phyloP scores from a whole-genome alignment of 2,329 filamentous ascomycete species.

The Alternaria metachromatica region DNA sequence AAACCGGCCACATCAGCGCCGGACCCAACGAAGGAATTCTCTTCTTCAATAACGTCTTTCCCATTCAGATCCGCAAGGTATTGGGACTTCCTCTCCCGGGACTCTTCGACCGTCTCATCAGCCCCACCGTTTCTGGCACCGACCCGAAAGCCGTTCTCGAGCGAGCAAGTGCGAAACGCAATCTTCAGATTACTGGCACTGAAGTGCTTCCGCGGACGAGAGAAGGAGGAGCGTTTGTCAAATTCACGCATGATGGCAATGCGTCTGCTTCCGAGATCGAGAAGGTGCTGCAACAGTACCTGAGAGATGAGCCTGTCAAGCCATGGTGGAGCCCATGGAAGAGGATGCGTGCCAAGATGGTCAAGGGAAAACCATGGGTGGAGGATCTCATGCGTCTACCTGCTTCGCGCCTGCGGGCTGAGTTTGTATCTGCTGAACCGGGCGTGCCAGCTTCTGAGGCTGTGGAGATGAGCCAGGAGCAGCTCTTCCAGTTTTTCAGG shows the following conservation, averaged over 20 bases:
- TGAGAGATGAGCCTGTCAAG: conserved; percentile 74
- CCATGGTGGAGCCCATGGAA: conserved; percentile 92
- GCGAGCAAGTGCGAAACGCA: conserved; percentile 66
- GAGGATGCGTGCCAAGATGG: conserved; percentile 73
- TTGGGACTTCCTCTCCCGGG: conserved; percentile 61
- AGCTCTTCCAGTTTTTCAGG: conserved; percentile 84
- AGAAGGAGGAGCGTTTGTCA: conserved; percentile 93
- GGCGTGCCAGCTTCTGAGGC: conserved; percentile 74
- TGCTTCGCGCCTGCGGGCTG: conserved; percentile 75
- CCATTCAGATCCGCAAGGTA: conserved; percentile 73
- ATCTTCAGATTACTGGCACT: conserved; percentile 71
- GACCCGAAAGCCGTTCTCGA: conserved; percentile 62
- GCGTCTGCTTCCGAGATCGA: conserved; percentile 63
- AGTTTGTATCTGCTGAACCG: conserved; percentile 78
- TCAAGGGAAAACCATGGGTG: conserved; percentile 88
- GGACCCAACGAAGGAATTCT: conserved; percentile 79
- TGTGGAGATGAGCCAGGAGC: conserved; percentile 83
- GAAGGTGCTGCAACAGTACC: conserved; percentile 65
- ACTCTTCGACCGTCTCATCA: conserved; percentile 60
- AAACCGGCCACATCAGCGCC: conserved; percentile 82
- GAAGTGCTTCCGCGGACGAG: conserved; percentile 85
- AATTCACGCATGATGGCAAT: conserved; percentile 68
- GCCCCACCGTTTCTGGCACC: conserved; percentile 59
- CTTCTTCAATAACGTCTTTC: conserved; percentile 92
- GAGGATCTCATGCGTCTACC: conserved; percentile 90